These are phyloP conservation scores for Exidia glandulosa DNA, from an alignment of 768 basidiomycete genomes.

Conservation along the genomic window DNA sequence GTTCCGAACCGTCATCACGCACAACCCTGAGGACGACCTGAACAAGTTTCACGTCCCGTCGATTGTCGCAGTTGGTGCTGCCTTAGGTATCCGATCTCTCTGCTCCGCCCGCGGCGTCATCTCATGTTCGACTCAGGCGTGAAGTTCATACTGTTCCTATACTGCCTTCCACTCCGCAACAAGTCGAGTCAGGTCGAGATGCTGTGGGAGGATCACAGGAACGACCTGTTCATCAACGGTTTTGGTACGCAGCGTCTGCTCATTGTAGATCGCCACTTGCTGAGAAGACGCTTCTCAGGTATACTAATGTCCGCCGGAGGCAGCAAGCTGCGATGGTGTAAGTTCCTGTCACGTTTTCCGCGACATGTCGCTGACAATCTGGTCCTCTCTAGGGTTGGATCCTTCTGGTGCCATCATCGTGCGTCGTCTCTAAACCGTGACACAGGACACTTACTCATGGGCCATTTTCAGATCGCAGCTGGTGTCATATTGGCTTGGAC, in stretches of 20 bases:
- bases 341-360: conserved; percentile 16
- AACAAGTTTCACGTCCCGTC: conserved; percentile 69
- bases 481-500: conserved; percentile 74
- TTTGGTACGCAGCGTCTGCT: conserved; percentile 40
- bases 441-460: background rate
- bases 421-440: conserved; percentile 19
- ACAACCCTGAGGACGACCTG: conserved; percentile 36
- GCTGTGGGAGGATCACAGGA: conserved; percentile 93
- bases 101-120: no score
- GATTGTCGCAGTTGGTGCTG: conserved; percentile 70
- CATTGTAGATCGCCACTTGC: no score
- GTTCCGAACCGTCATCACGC: conserved; percentile 51
- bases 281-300: conserved; percentile 29
- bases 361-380: background rate
- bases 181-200: conserved; percentile 86
- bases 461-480: conserved; percentile 48
- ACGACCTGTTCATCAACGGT: conserved; percentile 75
- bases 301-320: conserved; percentile 77
- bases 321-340: conserved; percentile 74
- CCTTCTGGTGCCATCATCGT: conserved; percentile 70
- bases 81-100: conserved; percentile 88
- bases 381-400: conserved; percentile 54
- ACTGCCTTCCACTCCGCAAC: conserved; percentile 67
- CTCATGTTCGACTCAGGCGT: no score
- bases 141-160: conserved; percentile 80